Evolutionary conservation across 2,329 filamentous ascomycete genomes (phyloP), one percentile per base, ranked within the genome.

Genomic region (Aspergillus luchuensis): DNA sequence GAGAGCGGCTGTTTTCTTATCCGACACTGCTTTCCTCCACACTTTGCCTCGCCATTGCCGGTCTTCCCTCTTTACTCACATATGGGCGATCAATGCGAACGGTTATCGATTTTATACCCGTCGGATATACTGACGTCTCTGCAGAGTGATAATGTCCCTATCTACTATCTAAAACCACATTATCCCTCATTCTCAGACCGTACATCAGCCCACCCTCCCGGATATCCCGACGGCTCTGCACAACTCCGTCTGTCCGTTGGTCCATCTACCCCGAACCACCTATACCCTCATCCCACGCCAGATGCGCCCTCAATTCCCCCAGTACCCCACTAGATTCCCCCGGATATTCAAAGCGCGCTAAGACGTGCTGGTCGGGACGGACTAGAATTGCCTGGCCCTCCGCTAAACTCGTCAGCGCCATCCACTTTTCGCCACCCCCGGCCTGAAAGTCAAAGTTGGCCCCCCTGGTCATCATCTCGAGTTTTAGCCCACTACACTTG

Each of bases 331-430:
- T 33, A 19, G 19, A 10, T 56, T 53, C 36, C 15, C 36, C 13
- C 4, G 50, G 36, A 43, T 17, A 13, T 10, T 57, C 41, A n/a
- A 67, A 64, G 6, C 39, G 59, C 4, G 58, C 39, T 61, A 72
- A 66, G 56, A 78, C 71, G 57, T 79, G 76, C 56, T 79, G 76
- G 59, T 79, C 77, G 3, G 77, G 77, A n/a, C 76, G 66, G 11
- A 79, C 64, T 3, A 79, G 54, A 5, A 74, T 60, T 0, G 70
- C 75, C 13, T 69, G 65, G 6, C 68, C 69, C 3, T 66, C 54
- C 5, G 56, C 39, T 6, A 77, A 54, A 1, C 61, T 58, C 45
- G 69, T 65, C 3, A 66, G 61, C 3, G 64, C 56, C 5, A 67
- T 53, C 63, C 71, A 72, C 25, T 70, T 57, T 5, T 67, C 54